Base-by-base conservation (phyloP, 2,329 filamentous ascomycete genomes). In the Monilinia polystroma region DNA sequence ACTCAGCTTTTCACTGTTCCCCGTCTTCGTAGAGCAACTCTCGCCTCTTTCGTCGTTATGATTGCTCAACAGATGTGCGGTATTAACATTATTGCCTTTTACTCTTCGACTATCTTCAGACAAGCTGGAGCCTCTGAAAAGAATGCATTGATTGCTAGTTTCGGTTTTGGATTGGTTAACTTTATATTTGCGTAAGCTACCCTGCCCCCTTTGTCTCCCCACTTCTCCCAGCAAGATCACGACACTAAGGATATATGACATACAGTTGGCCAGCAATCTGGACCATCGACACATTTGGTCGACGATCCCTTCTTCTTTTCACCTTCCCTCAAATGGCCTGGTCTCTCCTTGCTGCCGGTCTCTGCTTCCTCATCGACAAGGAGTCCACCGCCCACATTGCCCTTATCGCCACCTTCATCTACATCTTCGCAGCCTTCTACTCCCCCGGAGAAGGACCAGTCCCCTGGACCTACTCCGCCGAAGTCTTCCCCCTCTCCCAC, bases 41-140 rank as follows among this genome's bases (percentile, higher is more conserved):
- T 90, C 41, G 92, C 91, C 7, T 90, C 91, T 0, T 90, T 88
- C 70, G 86, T 87, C 1, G 90, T 94, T 71, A 96, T 96, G 92
- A 87, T 75, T 60, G 73, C 72, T 0, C 74, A 76, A 64, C 74
- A 76, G 47, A 76, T 76, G 71, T 75, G 58, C n/a, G 72, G 72
- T 67, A 73, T 74, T 75, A 91, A 91, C 74, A 89, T 91, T 66
- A 89, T 92, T 66, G 87, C 89, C 1, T 92, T 92, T 76, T 92
- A 92, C 77, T 89, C 85, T 1, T 87, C 86, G 0, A 88, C 86
- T 10, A 80, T 87, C 12, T 87, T 87, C 71, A 72, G 76, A 43
- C 75, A 87, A 1, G 83, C 87, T 1, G 87, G 87, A 6, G 84
- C 85, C 23, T 76, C 68, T 54, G 76, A 81, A 1, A 84, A 83